Conservation (phyloP, 106 monocot species). For the Agapanthus africanus region DNA sequence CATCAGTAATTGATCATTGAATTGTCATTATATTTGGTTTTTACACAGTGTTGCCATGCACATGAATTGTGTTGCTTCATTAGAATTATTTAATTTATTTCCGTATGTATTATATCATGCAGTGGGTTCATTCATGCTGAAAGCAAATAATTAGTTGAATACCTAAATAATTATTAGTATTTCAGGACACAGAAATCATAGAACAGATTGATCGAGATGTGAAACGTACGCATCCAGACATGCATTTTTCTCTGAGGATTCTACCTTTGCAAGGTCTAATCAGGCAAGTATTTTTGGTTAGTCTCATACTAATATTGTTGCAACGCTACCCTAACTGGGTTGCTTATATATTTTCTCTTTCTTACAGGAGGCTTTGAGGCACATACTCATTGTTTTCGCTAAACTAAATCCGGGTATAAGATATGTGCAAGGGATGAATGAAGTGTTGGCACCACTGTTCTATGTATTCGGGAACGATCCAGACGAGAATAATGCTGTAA, state of each 20-base stretch:
- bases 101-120: background rate
- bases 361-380: slow-evolving; percentile 76
- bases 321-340: background rate
- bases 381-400: slow-evolving; percentile 85
- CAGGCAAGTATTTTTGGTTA: slow-evolving; percentile 36
- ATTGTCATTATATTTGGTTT: background rate
- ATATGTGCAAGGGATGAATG: slow-evolving; percentile 99
- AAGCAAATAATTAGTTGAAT: background rate
- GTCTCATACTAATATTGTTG: background rate
- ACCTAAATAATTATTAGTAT: background rate
- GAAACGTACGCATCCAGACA: slow-evolving; percentile 87
- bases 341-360: slow-evolving; percentile 11
- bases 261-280: slow-evolving; percentile 63
- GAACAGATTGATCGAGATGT: slow-evolving; percentile 99
- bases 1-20: background rate
- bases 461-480: slow-evolving; percentile 88
- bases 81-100: slow-evolving; percentile 2
- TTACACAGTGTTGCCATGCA: background rate
- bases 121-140: background rate
- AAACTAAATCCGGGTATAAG: slow-evolving; percentile 95
- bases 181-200: slow-evolving; percentile 78
- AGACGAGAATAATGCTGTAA: slow-evolving; percentile 62
- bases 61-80: background rate
- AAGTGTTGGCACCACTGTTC: slow-evolving; percentile 88
- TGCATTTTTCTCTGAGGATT: slow-evolving; percentile 72